Conservation (phyloP, 208 protist genomes). For the Vickermania ingenoplastis region DNA sequence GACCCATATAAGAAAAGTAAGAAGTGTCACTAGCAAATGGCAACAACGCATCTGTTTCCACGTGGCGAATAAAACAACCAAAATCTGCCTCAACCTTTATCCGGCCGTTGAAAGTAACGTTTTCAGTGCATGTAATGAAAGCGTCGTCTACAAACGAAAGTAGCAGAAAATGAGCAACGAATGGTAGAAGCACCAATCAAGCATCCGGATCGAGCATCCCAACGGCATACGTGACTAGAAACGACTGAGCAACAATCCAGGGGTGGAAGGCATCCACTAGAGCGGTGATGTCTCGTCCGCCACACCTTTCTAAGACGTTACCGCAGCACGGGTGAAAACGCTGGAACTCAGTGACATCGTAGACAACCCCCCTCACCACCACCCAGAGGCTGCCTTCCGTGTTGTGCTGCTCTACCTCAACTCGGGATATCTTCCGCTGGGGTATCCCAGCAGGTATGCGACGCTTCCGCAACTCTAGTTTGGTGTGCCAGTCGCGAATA, state of each 20-base stretch:
- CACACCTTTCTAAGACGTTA: constrained; percentile 39
- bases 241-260: constrained; percentile 59
- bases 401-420: constrained; percentile 49
- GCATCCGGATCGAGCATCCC: constrained; percentile 24
- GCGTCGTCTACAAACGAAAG: too few species aligned
- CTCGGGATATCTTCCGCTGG: constrained; percentile 3
- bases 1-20: too few species aligned
- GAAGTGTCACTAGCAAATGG: too few species aligned
- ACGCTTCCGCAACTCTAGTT: constrained; percentile 10
- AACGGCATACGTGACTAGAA: constrained; percentile 46
- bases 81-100: too few species aligned
- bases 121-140: too few species aligned
- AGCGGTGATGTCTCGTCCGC: constrained; percentile 52
- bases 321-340: constrained; percentile 65
- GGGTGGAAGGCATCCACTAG: constrained; percentile 57
- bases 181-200: too few species aligned
- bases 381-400: constrained; percentile 62
- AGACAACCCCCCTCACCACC: constrained; percentile 58
- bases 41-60: too few species aligned
- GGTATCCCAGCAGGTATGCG: background rate
- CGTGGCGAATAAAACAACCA: too few species aligned
- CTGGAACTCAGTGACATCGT: constrained; percentile 66
- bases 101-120: too few species aligned
- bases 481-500: constrained; percentile 37
- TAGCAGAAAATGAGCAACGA: too few species aligned